Evolutionary conservation across 441 rosid species (phyloP).

Genomic region (Erodium moschatum): DNA sequence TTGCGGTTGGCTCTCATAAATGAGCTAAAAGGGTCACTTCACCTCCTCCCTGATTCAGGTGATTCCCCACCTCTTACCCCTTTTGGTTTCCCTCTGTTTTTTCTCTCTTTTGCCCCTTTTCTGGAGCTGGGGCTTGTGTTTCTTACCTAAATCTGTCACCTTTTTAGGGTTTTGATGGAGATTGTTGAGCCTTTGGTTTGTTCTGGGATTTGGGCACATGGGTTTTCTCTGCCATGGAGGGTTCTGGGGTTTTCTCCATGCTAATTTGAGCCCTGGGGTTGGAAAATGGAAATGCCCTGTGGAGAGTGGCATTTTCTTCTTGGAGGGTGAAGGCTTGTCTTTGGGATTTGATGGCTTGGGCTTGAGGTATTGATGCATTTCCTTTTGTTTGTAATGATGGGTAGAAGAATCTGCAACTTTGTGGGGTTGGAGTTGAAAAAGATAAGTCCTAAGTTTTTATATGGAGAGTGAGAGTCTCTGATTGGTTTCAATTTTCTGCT

Average conservation of each 20-base stretch:
- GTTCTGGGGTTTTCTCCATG: slow-evolving; percentile 17
- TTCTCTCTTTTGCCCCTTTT: slow-evolving; percentile 16
- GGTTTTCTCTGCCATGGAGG: slow-evolving; percentile 7
- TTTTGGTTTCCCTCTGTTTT: slow-evolving; percentile 13
- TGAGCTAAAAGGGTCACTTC: slow-evolving; percentile 27
- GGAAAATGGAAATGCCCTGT: not conserved
- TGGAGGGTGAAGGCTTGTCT: not conserved
- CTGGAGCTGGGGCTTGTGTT: slow-evolving; percentile 8
- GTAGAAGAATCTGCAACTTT: slow-evolving; percentile 20
- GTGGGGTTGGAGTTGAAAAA: slow-evolving; percentile 6
- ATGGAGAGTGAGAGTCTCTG: not conserved
- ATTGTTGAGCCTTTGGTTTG: slow-evolving; percentile 20
- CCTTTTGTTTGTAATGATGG: slow-evolving; percentile 17
- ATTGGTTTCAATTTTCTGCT: slow-evolving; percentile 28
- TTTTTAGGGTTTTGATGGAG: slow-evolving; percentile 21
- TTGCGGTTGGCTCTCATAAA: not conserved
- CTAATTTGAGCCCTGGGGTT: slow-evolving; percentile 3
- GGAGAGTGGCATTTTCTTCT: slow-evolving; percentile 8
- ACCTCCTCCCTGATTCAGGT: slow-evolving; percentile 34
- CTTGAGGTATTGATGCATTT: slow-evolving; percentile 20
- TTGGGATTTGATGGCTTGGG: not conserved
- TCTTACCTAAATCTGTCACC: slow-evolving; percentile 16
- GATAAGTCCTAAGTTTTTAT: not conserved
- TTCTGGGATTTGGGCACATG: slow-evolving; percentile 8
- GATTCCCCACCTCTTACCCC: slow-evolving; percentile 21